These are phyloP conservation scores for Taiwanofungus camphoratus DNA, from an alignment of 1,284 basidiomycete genomes.

Conservation along the genomic window DNA sequence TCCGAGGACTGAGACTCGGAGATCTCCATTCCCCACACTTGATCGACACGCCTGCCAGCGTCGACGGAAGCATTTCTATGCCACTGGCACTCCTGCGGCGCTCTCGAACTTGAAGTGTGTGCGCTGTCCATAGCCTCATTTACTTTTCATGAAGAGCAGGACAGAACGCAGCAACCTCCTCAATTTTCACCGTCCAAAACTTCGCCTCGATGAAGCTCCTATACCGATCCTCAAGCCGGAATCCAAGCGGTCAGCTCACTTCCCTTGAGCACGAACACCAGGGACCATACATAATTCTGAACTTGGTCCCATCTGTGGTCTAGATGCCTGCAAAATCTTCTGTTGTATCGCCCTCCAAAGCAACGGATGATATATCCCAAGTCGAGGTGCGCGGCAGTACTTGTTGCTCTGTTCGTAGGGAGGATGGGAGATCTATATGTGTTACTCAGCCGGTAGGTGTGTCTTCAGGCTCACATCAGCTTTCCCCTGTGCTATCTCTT, in stretches of 20 bases:
- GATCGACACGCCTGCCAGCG: too few species aligned
- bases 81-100: too few species aligned
- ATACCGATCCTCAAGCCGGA: constrained; percentile 42
- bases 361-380: constrained; percentile 43
- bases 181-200: constrained; percentile 37
- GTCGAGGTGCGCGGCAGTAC: constrained; percentile 60
- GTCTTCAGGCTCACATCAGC: neutral
- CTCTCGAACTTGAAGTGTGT: too few species aligned
- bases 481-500: neutral
- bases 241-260: constrained; percentile 36
- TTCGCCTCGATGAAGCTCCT: constrained; percentile 31
- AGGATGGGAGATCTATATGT: constrained; percentile 79
- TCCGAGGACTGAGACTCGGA: too few species aligned
- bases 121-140: too few species aligned
- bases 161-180: constrained; percentile 23
- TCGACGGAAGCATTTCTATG: too few species aligned
- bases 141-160: too few species aligned
- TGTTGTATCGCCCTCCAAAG: constrained; percentile 45
- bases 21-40: too few species aligned
- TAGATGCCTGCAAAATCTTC: constrained; percentile 60
- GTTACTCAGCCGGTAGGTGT: constrained; percentile 62
- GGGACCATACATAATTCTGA: too few species aligned
- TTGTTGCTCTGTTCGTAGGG: constrained; percentile 79
- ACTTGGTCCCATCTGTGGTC: neutral
- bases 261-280: constrained; percentile 1